Percentiles rank a stretch among this genome's conserved stretches.
These are phyloP conservation scores for Calonectria hawksworthii DNA, from an alignment of 2,329 filamentous ascomycete genomes.

Conservation along the genomic window DNA sequence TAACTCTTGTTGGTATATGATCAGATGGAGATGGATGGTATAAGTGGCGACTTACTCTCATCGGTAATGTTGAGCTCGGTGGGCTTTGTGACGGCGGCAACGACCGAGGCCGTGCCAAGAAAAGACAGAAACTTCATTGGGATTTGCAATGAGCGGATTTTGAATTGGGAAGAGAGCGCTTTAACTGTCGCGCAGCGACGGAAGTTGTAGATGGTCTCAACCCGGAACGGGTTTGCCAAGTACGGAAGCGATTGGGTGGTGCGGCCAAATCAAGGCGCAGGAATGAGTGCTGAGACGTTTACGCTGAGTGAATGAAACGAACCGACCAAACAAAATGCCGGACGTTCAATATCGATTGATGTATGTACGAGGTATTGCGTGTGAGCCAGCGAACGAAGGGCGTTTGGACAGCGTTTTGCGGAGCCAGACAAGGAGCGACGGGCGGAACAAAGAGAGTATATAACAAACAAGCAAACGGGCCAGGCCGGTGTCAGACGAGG, in stretches of 20 bases:
- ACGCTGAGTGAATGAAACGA: neutral
- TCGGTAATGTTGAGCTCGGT: constrained; percentile 33
- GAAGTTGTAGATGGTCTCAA: neutral
- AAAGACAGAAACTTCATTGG: constrained; percentile 28
- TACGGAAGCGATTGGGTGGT: neutral
- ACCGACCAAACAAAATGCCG: neutral
- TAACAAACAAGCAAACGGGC: constrained; percentile 14
- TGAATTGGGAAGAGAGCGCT: neutral
- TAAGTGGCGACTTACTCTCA: constrained; percentile 27
- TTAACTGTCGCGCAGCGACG: constrained; percentile 15
- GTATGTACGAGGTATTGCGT: neutral
- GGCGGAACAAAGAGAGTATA: constrained; percentile 14
- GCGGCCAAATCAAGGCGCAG: neutral
- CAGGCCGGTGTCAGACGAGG: neutral
- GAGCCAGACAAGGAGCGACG: neutral
- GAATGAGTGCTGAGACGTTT: neutral
- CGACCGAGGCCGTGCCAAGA: constrained; percentile 16
- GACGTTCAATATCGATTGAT: neutral
- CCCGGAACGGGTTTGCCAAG: neutral
- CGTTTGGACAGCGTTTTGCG: neutral
- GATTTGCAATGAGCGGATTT: neutral
- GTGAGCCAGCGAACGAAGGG: neutral
- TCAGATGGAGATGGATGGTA: neutral
- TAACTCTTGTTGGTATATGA: constrained; percentile 20
- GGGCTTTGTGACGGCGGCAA: constrained; percentile 14